Evolutionary conservation across 2,329 filamentous ascomycete genomes (phyloP).

Genomic region (Penicillium frequentans): DNA sequence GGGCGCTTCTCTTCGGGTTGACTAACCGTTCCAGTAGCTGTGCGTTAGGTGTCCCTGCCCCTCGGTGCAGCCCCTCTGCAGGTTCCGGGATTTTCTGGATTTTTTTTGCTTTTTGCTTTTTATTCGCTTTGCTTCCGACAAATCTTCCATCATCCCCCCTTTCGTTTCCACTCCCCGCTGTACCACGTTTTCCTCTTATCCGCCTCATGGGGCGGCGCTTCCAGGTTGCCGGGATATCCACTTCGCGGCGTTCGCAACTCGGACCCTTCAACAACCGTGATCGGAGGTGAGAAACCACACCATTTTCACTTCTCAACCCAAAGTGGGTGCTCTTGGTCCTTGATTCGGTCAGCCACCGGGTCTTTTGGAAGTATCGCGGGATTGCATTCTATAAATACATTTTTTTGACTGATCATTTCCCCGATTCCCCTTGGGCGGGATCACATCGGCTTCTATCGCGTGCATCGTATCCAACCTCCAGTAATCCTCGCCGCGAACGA

Average conservation of each 20-base stretch:
- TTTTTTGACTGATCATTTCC: background rate
- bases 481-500: background rate
- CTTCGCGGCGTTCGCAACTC: constrained; percentile 2
- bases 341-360: constrained; percentile 11
- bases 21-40: constrained; percentile 10
- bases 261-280: constrained; percentile 6
- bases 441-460: background rate
- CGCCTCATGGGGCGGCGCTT: constrained; percentile 7
- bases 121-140: background rate
- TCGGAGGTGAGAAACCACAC: constrained; percentile 7
- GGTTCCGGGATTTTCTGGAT: constrained; percentile 9
- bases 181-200: background rate
- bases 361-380: constrained; percentile 1
- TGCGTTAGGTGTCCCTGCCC: constrained; percentile 9
- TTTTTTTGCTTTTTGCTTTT: constrained; percentile 1
- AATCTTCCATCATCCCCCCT: background rate
- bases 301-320: background rate
- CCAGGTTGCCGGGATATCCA: constrained; percentile 12
- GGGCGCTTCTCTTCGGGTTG: constrained; percentile 19
- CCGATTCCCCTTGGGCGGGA: background rate
- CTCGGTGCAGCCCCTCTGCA: constrained; percentile 24
- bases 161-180: background rate
- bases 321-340: background rate
- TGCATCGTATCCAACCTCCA: background rate
- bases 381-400: constrained; percentile 22